A percentile compares a stretch with the other conserved stretches of the same genome.
These are phyloP conservation scores for Leptographium wingfieldii DNA, from an alignment of 2,329 filamentous ascomycete genomes.

Conservation along the genomic window DNA sequence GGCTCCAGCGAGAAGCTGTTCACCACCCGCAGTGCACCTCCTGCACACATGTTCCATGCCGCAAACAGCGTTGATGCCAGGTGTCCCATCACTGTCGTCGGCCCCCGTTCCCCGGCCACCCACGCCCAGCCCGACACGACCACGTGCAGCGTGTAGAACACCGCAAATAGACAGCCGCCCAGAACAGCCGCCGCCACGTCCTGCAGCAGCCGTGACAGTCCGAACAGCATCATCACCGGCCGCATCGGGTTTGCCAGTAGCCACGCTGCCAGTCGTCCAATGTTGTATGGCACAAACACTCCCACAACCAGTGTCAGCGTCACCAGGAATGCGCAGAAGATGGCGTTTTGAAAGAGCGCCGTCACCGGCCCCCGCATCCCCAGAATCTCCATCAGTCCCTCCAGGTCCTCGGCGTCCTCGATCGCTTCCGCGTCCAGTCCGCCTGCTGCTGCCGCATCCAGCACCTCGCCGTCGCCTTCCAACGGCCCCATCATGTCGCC, in stretches of 20 bases:
- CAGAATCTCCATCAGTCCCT: conserved; percentile 90
- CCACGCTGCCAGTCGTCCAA: conserved; percentile 74
- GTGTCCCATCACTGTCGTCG: not conserved
- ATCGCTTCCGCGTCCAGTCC: conserved; percentile 63
- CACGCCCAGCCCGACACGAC: conserved; percentile 24
- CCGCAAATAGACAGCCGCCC: conserved; percentile 36
- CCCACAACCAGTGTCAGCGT: conserved; percentile 75
- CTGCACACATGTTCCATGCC: conserved; percentile 29
- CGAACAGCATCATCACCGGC: conserved; percentile 59
- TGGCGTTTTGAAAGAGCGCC: conserved; percentile 83
- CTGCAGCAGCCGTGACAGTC: conserved; percentile 64
- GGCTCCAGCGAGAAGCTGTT: conserved; percentile 38
- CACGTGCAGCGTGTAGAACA: conserved; percentile 24
- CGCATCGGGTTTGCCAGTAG: conserved; percentile 68
- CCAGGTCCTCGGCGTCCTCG: conserved; percentile 84
- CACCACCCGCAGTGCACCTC: conserved; percentile 33
- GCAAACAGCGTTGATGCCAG: conserved; percentile 11
- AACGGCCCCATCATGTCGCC: conserved; percentile 10
- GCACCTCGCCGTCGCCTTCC: conserved; percentile 38
- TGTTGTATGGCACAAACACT: conserved; percentile 83
- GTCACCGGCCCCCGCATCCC: conserved; percentile 90
- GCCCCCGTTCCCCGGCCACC: conserved; percentile 17
- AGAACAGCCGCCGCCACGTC: conserved; percentile 57
- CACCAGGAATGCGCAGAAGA: conserved; percentile 87
- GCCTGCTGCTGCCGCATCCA: conserved; percentile 47